Evolutionary conservation across 768 basidiomycete genomes (phyloP).

Genomic region (Gloeostereum incarnatum): DNA sequence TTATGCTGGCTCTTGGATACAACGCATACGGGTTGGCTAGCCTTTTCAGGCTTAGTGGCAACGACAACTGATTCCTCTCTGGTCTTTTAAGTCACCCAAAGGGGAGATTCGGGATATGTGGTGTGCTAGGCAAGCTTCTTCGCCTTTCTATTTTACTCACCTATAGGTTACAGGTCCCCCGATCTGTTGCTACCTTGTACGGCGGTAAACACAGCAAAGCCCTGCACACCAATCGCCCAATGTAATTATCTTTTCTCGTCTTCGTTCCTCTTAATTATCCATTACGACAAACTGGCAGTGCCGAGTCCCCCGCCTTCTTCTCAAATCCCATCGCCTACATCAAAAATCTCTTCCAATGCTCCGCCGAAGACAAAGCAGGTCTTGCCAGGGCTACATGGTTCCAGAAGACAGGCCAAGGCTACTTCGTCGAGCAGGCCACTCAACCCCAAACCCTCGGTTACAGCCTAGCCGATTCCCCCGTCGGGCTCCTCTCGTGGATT

Average conservation of each 20-base stretch:
- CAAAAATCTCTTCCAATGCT: slow-evolving; percentile 17
- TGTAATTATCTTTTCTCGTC: slow-evolving; percentile 9
- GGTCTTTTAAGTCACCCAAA: slow-evolving; percentile 17
- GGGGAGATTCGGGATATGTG: slow-evolving; percentile 24
- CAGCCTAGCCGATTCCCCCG: slow-evolving; percentile 31
- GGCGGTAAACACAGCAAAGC: slow-evolving; percentile 20
- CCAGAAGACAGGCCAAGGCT: slow-evolving; percentile 12
- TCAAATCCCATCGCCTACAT: slow-evolving; percentile 15
- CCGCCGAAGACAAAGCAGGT: slow-evolving; percentile 5
- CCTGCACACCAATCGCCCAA: slow-evolving; percentile 20
- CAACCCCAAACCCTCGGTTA: slow-evolving; percentile 29
- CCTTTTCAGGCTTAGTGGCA: too few relatives aligned
- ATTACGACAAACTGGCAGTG: slow-evolving; percentile 7
- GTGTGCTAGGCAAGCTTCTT: slow-evolving; percentile 5
- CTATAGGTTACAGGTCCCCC: slow-evolving; percentile 17
- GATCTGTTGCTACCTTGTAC: slow-evolving; percentile 13
- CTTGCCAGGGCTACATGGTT: slow-evolving; percentile 1
- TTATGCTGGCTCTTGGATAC: slow-evolving; percentile 26
- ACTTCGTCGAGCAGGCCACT: slow-evolving; percentile 17
- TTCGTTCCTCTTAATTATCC: neutral
- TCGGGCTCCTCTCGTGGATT: slow-evolving; percentile 22
- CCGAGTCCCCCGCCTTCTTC: slow-evolving; percentile 14
- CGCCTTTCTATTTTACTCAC: neutral
- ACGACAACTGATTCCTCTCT: neutral
- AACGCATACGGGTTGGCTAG: slow-evolving; percentile 20